A percentile compares a stretch with the other conserved stretches of the same genome.
phyloP scores from a whole-genome alignment of 768 basidiomycete genomes.

The Pisolithus orientalis region DNA sequence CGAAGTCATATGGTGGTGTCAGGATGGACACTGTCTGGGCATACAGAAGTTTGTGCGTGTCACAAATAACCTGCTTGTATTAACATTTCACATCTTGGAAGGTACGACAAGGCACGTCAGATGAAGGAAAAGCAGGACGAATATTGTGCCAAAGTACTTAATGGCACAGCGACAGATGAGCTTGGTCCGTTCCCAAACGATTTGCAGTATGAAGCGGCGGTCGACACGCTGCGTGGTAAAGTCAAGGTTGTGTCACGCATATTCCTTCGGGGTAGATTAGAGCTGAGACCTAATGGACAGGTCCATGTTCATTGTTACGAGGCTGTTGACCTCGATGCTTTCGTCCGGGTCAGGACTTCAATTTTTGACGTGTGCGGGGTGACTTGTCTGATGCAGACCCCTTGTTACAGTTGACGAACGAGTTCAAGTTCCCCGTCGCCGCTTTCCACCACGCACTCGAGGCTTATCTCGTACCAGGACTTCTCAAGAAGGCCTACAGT shows the following conservation, averaged over 20 bases:
- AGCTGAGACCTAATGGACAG: slow-evolving; percentile 14
- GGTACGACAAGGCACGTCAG: slow-evolving; percentile 60
- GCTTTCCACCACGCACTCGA: slow-evolving; percentile 79
- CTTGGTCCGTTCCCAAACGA: slow-evolving; percentile 63
- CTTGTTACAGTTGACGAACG: slow-evolving; percentile 55
- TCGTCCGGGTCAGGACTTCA: slow-evolving; percentile 48
- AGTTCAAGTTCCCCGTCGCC: slow-evolving; percentile 72
- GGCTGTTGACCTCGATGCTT: slow-evolving; percentile 63
- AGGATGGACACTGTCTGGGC: slow-evolving; percentile 68
- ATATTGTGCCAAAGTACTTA: slow-evolving; percentile 46
- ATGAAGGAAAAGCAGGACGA: slow-evolving; percentile 64
- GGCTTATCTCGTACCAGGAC: slow-evolving; percentile 72
- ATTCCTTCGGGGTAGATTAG: neutral
- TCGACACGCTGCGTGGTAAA: slow-evolving; percentile 79
- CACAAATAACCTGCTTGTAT: neutral
- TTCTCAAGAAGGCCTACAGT: slow-evolving; percentile 68
- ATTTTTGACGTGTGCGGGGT: neutral
- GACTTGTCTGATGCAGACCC: neutral
- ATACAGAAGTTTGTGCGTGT: slow-evolving; percentile 55
- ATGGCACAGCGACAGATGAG: slow-evolving; percentile 40
- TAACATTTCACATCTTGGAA: slow-evolving; percentile 18
- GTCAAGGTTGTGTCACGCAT: slow-evolving; percentile 50
- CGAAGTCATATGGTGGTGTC: slow-evolving; percentile 10
- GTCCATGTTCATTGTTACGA: slow-evolving; percentile 50
- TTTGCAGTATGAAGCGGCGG: slow-evolving; percentile 67